Evolutionary conservation across 2,329 filamentous ascomycete genomes (phyloP), one percentile per base, ranked within the genome.

Genomic region (Paramyrothecium sp.): DNA sequence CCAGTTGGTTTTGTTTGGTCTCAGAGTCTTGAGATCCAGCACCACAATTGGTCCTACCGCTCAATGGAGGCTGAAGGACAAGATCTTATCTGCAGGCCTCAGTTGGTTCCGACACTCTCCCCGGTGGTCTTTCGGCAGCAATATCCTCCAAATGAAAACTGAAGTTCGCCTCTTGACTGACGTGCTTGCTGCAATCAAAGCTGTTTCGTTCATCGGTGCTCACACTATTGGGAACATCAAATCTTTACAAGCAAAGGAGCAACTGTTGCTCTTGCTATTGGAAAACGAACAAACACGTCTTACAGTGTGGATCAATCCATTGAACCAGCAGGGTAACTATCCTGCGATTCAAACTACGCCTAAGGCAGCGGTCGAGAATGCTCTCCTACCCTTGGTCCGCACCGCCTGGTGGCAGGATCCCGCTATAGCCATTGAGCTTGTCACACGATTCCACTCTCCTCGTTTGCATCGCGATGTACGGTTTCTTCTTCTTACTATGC

Each of bases 71-170:
- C 78, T 98, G 41, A 97, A 97, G 71, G 93, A 98, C 68, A 87
- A 91, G 63, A 88, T 97, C 54, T 73, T 99, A 41, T 93, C 92
- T 7, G 92, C 92, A 30, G 93, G 87, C 16, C 78, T 99, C 33
- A 87, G 84, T 60, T 99, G 96, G 96, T 99, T 99, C 73, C 85
- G 82, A 44, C 85, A 88, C 63, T 79, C 91, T 7, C 91, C 93
- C 16, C 86, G 87, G 63, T 99, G 95, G 94, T 96, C 95, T 0
- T 98, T 95, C 73, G 95, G 95, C 56, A 95, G 94, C 66, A 99
- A 97, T 69, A 85, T 91, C 52, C 77, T 99, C 17, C 95, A 99
- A 70, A 80, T 98, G 54, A 98, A 96, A 77, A 94, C 96, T 0
- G 95, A 99, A 74, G 86, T 92, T 34, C 89, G 89, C 63, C 78